phyloP scores from a whole-genome alignment of 2,329 filamentous ascomycete genomes.

The Penicillium thymicola region DNA sequence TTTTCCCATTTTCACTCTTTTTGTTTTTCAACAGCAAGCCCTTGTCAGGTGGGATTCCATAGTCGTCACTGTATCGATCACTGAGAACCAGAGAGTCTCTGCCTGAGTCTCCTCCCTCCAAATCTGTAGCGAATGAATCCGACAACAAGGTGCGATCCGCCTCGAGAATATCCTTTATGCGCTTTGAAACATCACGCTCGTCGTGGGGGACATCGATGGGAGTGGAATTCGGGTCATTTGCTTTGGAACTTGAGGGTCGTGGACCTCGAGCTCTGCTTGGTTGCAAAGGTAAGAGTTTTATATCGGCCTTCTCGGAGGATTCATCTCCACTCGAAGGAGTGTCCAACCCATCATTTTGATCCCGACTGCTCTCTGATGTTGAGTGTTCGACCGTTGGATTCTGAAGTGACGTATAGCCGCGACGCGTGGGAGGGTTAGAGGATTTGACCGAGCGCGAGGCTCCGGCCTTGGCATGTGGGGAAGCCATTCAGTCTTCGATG shows the following conservation, averaged over 20 bases:
- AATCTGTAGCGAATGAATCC: constrained; percentile 19
- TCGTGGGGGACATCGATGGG: constrained; percentile 4
- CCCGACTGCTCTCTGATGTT: neutral
- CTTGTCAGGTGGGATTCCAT: constrained; percentile 15
- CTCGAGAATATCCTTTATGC: constrained; percentile 17
- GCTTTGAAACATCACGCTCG: constrained; percentile 14
- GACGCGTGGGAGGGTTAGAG: constrained; percentile 1
- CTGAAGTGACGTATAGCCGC: neutral
- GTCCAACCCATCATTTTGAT: neutral
- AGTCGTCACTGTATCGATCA: constrained; percentile 14
- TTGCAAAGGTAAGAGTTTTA: constrained; percentile 16
- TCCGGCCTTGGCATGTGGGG: neutral
- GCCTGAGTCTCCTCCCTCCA: constrained; percentile 16
- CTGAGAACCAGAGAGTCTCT: constrained; percentile 9
- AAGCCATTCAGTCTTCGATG: constrained; percentile 2
- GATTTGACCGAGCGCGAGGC: neutral
- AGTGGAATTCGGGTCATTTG: neutral
- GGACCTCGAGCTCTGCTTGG: neutral
- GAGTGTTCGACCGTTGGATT: neutral
- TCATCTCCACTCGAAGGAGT: constrained; percentile 12
- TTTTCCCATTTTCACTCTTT: neutral
- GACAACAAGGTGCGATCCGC: constrained; percentile 11
- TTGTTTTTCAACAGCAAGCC: neutral
- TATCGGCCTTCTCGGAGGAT: constrained; percentile 8
- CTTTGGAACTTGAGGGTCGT: constrained; percentile 1